Evolutionary conservation across 345 rosid species (phyloP), one percentile per base, ranked within the genome.

Genomic region (Luvunga scandens): DNA sequence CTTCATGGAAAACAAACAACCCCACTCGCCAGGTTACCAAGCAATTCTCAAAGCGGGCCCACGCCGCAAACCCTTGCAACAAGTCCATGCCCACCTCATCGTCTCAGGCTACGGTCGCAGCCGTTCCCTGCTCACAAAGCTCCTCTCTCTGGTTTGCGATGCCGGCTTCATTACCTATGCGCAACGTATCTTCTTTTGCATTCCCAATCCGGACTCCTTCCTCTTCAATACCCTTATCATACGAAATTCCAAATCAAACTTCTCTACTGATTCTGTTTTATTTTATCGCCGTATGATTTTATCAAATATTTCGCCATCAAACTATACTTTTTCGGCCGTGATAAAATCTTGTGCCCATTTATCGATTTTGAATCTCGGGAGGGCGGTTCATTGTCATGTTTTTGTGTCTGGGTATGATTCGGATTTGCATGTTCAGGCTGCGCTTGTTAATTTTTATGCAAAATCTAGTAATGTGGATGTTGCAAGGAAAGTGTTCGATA

Each of bases 61-160:
- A 36, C 92, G 84, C 30, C 85, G 90, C 71, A 80, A 80, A 56
- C 91, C 84, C 21, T 94, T 95, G 68, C 83, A 83, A 70, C 98
- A 95, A 72, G 93, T 81, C 66, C 98, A 93, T 36, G 85, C 90
- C 39, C 82, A 84, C 77, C 83, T 93, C 45, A 71, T 93, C 31
- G 77, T 85, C 75, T 81, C 88, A 1, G 96, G 97, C 8, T 85
- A 78, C 59, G 87, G 90, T 75, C 86, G 79, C 65, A 85, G 82
- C 83, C 89, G 90, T 1, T 84, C 94, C 69, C 92, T 95, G 75
- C 84, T 92, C 75, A 93, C 99, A 74, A 91, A 92, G 84, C 91
- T 93, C 81, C 78, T 92, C 50, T 89, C 88, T 75, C 84, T 93
- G 9, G 90, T 89, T 79, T 88, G 82, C 78, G 83, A 90, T 2